Evolutionary conservation across 1,284 basidiomycete species (phyloP).

Genomic region (Ceratobasidium sp.): DNA sequence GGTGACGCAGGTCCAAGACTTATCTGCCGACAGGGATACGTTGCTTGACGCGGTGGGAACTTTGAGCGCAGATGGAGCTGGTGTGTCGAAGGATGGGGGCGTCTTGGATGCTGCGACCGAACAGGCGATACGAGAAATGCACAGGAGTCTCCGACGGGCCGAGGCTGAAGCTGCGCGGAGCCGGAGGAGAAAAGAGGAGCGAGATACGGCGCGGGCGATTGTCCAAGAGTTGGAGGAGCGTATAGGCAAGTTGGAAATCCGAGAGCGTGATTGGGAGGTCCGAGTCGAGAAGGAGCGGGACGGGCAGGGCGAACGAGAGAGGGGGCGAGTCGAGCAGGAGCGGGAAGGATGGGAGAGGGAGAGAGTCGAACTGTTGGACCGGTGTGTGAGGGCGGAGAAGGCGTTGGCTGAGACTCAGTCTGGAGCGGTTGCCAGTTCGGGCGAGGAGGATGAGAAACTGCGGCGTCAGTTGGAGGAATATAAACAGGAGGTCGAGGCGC

Average conservation of each 20-base stretch:
- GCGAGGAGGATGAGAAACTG: slow-evolving; percentile 13
- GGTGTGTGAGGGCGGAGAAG: slow-evolving; percentile 34
- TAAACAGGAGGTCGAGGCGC: slow-evolving; percentile 38
- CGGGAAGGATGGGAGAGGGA: slow-evolving; percentile 38
- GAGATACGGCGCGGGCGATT: slow-evolving; percentile 9
- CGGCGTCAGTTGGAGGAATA: slow-evolving; percentile 37
- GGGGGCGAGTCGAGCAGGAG: slow-evolving; percentile 17
- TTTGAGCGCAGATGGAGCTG: slow-evolving; percentile 12
- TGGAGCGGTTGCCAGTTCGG: neutral
- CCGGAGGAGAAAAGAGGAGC: slow-evolving; percentile 23
- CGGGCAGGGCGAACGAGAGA: slow-evolving; percentile 30
- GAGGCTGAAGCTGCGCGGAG: slow-evolving; percentile 35
- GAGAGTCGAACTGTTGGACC: slow-evolving; percentile 22
- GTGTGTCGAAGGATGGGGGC: neutral
- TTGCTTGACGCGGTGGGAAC: slow-evolving; percentile 32
- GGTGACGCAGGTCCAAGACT: neutral
- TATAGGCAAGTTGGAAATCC: slow-evolving; percentile 8
- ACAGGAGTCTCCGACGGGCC: neutral
- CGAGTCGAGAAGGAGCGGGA: slow-evolving; percentile 38
- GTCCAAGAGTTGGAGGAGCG: neutral
- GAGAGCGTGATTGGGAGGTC: slow-evolving; percentile 37
- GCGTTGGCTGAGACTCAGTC: neutral
- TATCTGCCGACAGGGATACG: slow-evolving; percentile 15
- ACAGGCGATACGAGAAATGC: slow-evolving; percentile 32
- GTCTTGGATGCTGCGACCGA: slow-evolving; percentile 10